Evolutionary conservation across 2,329 filamentous ascomycete genomes (phyloP).

Genomic region (Fusarium goolgardi): DNA sequence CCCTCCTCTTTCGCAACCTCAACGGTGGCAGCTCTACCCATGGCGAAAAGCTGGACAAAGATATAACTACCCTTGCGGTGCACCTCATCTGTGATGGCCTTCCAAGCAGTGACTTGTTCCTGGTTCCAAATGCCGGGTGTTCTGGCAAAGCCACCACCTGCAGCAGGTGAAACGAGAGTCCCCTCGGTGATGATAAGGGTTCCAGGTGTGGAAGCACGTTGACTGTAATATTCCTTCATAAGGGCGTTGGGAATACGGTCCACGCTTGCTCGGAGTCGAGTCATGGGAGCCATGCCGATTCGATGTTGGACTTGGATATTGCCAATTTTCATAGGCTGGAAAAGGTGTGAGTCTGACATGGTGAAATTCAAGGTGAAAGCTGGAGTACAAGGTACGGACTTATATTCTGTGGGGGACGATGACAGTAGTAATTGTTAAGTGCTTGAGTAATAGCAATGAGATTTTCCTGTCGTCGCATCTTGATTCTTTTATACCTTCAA

Average conservation of each 20-base stretch:
- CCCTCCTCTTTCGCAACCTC: slow-evolving; percentile 46
- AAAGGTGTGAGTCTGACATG: slow-evolving; percentile 51
- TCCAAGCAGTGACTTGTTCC: slow-evolving; percentile 70
- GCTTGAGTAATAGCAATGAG: background rate
- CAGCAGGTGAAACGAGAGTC: slow-evolving; percentile 55
- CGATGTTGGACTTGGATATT: slow-evolving; percentile 55
- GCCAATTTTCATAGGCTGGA: slow-evolving; percentile 58
- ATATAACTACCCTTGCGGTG: slow-evolving; percentile 71
- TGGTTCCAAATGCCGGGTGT: slow-evolving; percentile 69
- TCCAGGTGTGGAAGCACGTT: slow-evolving; percentile 57
- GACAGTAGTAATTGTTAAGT: background rate
- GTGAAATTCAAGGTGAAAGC: accelerated
- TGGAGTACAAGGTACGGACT: accelerated
- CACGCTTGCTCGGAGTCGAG: slow-evolving; percentile 61
- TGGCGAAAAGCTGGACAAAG: slow-evolving; percentile 70
- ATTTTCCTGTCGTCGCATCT: accelerated
- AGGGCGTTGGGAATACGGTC: slow-evolving; percentile 43
- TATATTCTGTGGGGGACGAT: accelerated
- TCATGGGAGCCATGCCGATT: slow-evolving; percentile 68
- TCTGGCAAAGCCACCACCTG: slow-evolving; percentile 53
- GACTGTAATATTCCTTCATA: slow-evolving; percentile 61
- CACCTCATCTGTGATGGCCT: slow-evolving; percentile 69
- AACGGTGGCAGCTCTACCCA: slow-evolving; percentile 65
- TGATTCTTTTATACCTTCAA: background rate
- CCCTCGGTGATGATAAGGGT: slow-evolving; percentile 59